Base-by-base conservation (phyloP, 192 early-diverging fungal species). In the Backusella psychrophila region DNA sequence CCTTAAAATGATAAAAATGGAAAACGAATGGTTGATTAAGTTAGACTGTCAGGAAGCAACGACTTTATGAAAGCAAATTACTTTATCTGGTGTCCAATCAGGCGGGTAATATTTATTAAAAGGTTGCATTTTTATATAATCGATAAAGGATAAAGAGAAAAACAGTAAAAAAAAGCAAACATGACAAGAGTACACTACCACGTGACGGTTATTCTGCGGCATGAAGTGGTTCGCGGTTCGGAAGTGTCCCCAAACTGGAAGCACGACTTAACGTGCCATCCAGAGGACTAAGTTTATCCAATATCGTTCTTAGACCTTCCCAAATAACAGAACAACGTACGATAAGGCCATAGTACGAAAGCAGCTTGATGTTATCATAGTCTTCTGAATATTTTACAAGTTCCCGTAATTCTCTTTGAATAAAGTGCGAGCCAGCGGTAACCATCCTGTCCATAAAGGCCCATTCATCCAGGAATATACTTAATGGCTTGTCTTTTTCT, bases 41-140 rank as follows among this genome's bases (percentile, higher is more conserved):
- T 44, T 17, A 44, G 42, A 44, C 15, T 14, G 42, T 17, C 14
- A 44, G 6, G 46, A n/a, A 39, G 38, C 7, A 39, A 39, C 4
- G 19, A 49, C 15, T 7, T 49, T 49, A n/a, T 49, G n/a, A 19
- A 49, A 49, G 46, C 19, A 49, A 12, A 33, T 23, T 76, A 89
- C 93, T 85, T 95, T 95, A n/a, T 90, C 91, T 1, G 95, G 95
- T 65, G 92, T 94, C 95, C 95, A 98, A 66, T 96, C 96, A 1
- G 95, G 93, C 21, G 94, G 94, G 73, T 93, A 94, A 67, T 94
- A 94, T 78, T 94, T 94, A 84, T 94, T 94, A 69, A 89, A 87
- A 31, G 77, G 86, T 81, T 84, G 88, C 88, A 85, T 90, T 67
- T 23, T 26, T 59, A 59, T 26, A 59, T 3, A 49, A 19, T 19